Evolutionary conservation across 257 asterid species (phyloP), one percentile per base, ranked within the genome.

Genomic region (Coffea eugenioides): DNA sequence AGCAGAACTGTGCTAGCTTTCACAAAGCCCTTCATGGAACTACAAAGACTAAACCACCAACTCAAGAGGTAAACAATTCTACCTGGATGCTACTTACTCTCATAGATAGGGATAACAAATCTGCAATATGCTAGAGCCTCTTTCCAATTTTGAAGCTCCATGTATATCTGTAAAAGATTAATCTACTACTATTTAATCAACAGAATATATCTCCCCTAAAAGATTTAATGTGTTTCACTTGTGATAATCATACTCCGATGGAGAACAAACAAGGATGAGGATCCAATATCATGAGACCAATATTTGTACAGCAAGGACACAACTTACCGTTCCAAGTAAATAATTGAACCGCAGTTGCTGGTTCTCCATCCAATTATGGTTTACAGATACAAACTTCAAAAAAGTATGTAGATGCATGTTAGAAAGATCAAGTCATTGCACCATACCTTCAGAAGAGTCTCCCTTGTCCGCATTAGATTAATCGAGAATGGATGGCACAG

Each of bases 61-160:
- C 56, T 25, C 31, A 67, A 76, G 57, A 39, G 16, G 2, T 6
- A 71, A 5, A 36, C n/a, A 59, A 52, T 62, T 71, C 72, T 31
- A 23, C 10, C 23, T 70, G 18, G 68, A 70, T 70, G 83, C 71
- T 61, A 80, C 97, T 54, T 90, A 92, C 99, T 88, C 85, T 90
- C 88, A 62, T 92, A 96, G 52, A 82, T 83, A 14, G 97, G 97
- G 80, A 96, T 79, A 56, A 93, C 91, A 84, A 88, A 78, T 86
- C 89, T 90, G 90, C 95, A 89, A 84, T 88, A 92, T 41, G 81
- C 78, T 59, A 94, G 88, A 69, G 99, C 98, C 86, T 88, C 91
- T 78, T 86, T 83, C 98, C 98, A 96, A 65, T 88, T 91, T 83
- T 91, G 91, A 78, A 88, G 85, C 86, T 94, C 97, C 97, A 91